Base-by-base conservation (phyloP, 768 basidiomycete genomes). In the Amanita thiersii region DNA sequence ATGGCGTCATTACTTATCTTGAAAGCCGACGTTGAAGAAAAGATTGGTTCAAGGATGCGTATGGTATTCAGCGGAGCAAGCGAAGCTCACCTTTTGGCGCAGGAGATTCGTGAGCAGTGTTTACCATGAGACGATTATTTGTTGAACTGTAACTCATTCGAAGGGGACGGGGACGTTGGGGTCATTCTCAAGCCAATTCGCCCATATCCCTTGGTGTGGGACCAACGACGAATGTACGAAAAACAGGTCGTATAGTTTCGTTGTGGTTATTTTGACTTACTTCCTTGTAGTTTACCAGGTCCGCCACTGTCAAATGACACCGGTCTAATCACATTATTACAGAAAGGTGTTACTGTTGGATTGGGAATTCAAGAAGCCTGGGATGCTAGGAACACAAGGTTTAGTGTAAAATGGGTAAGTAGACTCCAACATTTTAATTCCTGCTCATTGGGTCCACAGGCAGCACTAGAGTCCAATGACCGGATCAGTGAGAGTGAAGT, bases 381-480 rank as follows among this genome's bases (percentile, higher is more conserved):
- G 80, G 68, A 73, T 45, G 85, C 84, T 26, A 73, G 81, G 31
- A 86, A 83, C 50, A 75, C 78, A 9, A 73, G 85, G 7, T 83
- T 88, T 51, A 86, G 91, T 49, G 64, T 79, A 14, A 77, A 77
- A 56, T 92, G 87, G 89, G 85, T 84, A 48, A 52, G 75, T 64
- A 19, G 12, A 23, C 21, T 14, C 10, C n/a, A 25, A 31, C 12
- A 38, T 38, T 29, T 20, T 19, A 37, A 26, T 39, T 28, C 18
- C 18, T 39, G 34, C 24, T 43, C 40, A 40, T 30, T 32, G n/a
- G 43, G 19, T 28, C 33, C 39, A 41, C 31, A 73, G 72, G 71
- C 69, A 21, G 60, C 63, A 42, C 56, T 72, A 28, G 71, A 73
- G 41, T 69, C 72, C 11, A 68, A 69, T 43, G 69, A 64, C 3